phyloP scores from a whole-genome alignment of 495 filamentous ascomycete genomes.

The Daldinia caldariorum region DNA sequence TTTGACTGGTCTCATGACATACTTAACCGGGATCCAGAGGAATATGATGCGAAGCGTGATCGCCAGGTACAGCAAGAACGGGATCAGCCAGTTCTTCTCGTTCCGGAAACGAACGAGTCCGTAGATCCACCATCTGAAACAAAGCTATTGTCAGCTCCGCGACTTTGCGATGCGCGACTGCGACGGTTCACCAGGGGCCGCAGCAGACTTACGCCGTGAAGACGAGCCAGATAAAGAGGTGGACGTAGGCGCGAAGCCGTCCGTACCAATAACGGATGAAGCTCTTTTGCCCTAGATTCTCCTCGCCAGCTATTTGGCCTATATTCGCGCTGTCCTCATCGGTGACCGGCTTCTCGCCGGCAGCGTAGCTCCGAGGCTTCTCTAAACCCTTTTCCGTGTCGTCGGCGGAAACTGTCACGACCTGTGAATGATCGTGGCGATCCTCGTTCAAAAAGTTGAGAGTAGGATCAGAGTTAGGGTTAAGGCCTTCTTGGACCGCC shows the following conservation, averaged over 20 bases:
- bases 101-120: slow-evolving; percentile 76
- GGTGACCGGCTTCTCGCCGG: slow-evolving; percentile 49
- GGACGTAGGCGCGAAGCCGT: slow-evolving; percentile 32
- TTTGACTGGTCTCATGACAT: slow-evolving; percentile 71
- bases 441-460: slow-evolving; percentile 58
- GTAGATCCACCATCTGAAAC: slow-evolving; percentile 85
- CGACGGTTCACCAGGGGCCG: slow-evolving; percentile 17
- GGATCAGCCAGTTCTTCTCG: slow-evolving; percentile 83
- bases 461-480: slow-evolving; percentile 51
- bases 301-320: slow-evolving; percentile 28
- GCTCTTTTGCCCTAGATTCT: neutral
- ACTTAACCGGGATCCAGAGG: slow-evolving; percentile 73
- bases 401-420: slow-evolving; percentile 54
- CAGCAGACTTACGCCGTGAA: slow-evolving; percentile 48
- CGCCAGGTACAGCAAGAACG: slow-evolving; percentile 81
- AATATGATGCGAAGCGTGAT: slow-evolving; percentile 78
- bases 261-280: slow-evolving; percentile 31
- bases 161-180: slow-evolving; percentile 15
- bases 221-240: slow-evolving; percentile 45
- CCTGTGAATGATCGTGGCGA: slow-evolving; percentile 62
- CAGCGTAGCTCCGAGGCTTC: slow-evolving; percentile 48
- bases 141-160: slow-evolving; percentile 25
- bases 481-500: slow-evolving; percentile 24
- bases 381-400: slow-evolving; percentile 46
- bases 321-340: slow-evolving; percentile 55